A percentile compares a stretch with the other conserved stretches of the same genome.
Evolutionary conservation across 2,329 filamentous ascomycete species (phyloP).

Genomic region (Didymella pomorum): DNA sequence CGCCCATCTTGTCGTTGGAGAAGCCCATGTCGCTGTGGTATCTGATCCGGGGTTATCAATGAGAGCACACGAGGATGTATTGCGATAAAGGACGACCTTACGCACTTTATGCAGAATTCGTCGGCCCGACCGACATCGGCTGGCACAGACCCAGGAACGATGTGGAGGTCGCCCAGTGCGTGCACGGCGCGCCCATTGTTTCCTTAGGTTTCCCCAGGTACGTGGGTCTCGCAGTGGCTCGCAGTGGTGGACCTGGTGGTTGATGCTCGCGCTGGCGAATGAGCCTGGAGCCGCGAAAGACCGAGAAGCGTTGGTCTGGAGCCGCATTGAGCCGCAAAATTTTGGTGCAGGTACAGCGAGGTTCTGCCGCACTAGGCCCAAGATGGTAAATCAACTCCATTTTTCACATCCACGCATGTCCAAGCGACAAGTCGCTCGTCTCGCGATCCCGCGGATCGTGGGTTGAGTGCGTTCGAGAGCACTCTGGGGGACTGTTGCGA

Average conservation of each 20-base stretch:
- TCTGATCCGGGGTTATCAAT: slow-evolving; percentile 6
- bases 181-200: slow-evolving; percentile 4
- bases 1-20: slow-evolving; percentile 15
- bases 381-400: slow-evolving; percentile 6
- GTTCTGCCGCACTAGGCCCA: slow-evolving; percentile 16
- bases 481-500: neutral
- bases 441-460: neutral
- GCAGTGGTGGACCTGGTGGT: neutral
- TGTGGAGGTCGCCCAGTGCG: slow-evolving; percentile 14
- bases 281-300: slow-evolving; percentile 20
- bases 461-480: slow-evolving; percentile 12
- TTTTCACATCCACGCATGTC: neutral
- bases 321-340: slow-evolving; percentile 21
- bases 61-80: slow-evolving; percentile 1
- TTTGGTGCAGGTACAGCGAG: slow-evolving; percentile 17
- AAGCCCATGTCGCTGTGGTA: slow-evolving; percentile 6
- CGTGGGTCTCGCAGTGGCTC: slow-evolving; percentile 5
- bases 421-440: too few species aligned
- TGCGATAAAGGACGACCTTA: neutral
- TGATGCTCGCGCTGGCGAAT: neutral
- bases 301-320: slow-evolving; percentile 16
- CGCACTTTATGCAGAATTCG: slow-evolving; percentile 21
- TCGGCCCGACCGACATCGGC: slow-evolving; percentile 23
- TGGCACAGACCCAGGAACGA: slow-evolving; percentile 17
- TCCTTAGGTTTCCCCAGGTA: slow-evolving; percentile 23